Evolutionary conservation across 768 basidiomycete genomes (phyloP).

Genomic region (Dioszegia crocea): DNA sequence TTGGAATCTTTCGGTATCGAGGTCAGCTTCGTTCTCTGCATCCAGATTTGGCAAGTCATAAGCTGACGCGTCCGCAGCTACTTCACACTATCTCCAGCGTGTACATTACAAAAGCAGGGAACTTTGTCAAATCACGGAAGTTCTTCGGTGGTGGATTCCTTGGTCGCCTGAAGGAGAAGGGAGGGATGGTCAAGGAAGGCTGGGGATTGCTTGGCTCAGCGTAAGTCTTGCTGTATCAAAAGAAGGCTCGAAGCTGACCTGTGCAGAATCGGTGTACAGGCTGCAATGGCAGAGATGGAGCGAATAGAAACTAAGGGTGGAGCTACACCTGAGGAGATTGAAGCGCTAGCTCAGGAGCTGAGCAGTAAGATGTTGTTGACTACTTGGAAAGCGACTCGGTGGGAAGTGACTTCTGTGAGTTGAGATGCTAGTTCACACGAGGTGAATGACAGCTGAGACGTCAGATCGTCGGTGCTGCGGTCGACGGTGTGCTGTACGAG

Average conservation of each 20-base stretch:
- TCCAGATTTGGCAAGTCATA: background rate
- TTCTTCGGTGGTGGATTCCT: slow-evolving; percentile 92
- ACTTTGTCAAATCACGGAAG: slow-evolving; percentile 83
- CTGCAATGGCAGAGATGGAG: slow-evolving; percentile 88
- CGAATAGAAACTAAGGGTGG: slow-evolving; percentile 84
- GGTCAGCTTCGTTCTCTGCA: slow-evolving; percentile 53
- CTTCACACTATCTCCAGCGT: slow-evolving; percentile 85
- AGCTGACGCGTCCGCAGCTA: slow-evolving; percentile 55
- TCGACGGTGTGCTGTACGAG: slow-evolving; percentile 81
- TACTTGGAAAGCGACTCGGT: slow-evolving; percentile 93
- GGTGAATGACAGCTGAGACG: background rate
- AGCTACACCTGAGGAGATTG: slow-evolving; percentile 74
- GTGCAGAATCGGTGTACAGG: slow-evolving; percentile 65
- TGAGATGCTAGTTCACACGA: slow-evolving; percentile 18
- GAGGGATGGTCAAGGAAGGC: slow-evolving; percentile 85
- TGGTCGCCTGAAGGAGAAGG: slow-evolving; percentile 90
- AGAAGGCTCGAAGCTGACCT: background rate
- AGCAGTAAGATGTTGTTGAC: slow-evolving; percentile 95
- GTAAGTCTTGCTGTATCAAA: slow-evolving; percentile 54
- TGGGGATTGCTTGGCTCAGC: slow-evolving; percentile 96
- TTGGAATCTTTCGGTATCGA: slow-evolving; percentile 96
- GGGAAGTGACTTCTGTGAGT: slow-evolving; percentile 92
- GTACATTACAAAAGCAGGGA: slow-evolving; percentile 88
- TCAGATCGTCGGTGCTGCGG: slow-evolving; percentile 55
- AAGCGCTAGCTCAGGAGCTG: slow-evolving; percentile 83